Percentiles rank a stretch among this genome's conserved stretches.
phyloP scores from a whole-genome alignment of 179 eudicot species.

The Heliamphora pulchella region DNA sequence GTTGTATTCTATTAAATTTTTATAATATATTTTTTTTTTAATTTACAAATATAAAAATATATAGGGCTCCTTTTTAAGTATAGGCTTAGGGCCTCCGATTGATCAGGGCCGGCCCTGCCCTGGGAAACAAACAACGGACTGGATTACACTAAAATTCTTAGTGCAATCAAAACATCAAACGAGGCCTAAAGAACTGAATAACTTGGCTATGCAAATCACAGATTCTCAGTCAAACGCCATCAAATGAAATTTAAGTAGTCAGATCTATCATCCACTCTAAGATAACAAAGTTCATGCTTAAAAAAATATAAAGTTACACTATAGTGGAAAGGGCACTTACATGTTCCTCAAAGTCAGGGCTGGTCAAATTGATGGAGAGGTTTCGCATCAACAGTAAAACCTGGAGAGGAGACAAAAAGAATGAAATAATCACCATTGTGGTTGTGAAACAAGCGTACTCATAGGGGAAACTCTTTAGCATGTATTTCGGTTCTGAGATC shows the following conservation, averaged over 20 bases:
- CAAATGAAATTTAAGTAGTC: background rate
- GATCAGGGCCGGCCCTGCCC: too few species aligned
- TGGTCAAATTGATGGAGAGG: constrained; percentile 81
- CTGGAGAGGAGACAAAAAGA: constrained; percentile 32
- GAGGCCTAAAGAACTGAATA: background rate
- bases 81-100: too few species aligned
- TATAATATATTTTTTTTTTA: too few species aligned
- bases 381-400: constrained; percentile 83
- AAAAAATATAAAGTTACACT: background rate
- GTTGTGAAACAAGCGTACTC: background rate
- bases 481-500: background rate
- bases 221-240: background rate
- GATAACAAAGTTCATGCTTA: background rate
- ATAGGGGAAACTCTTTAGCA: background rate
- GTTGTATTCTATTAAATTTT: too few species aligned
- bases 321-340: constrained; percentile 43
- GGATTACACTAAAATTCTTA: too few species aligned
- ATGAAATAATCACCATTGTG: background rate
- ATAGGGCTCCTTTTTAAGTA: too few species aligned
- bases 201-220: background rate
- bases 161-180: too few species aligned
- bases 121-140: too few species aligned
- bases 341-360: constrained; percentile 93
- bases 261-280: background rate
- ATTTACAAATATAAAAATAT: too few species aligned